Base-by-base conservation (phyloP, 345 rosid species). In the Acer yangbiense region DNA sequence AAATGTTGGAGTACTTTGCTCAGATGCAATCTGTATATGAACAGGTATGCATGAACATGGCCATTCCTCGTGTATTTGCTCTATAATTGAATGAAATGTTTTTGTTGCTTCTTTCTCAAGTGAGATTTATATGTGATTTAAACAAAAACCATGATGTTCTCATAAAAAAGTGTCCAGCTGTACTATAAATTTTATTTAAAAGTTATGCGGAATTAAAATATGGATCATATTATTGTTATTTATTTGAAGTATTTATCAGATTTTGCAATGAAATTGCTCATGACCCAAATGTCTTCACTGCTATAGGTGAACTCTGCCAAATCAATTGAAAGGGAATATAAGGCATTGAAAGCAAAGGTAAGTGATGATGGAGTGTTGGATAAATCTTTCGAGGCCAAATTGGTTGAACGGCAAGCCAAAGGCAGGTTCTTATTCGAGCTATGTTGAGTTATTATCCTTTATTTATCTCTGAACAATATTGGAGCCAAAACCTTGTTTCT, bases 321-420 rank as follows among this genome's bases (percentile, higher is more conserved):
- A 89, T 78, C 98, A 46, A 86, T 87, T 60, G 99, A 94, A 83
- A 91, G 89, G 76, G 98, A 96, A 58, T 78, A 79, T 44, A 96
- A 91, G 85, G 83, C 87, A 60, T 80, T 91, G 68, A 92, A 89
- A 83, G 85, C 90, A 65, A 91, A 89, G 84, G 77, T 92, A 52
- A 85, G 88, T 69, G 92, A 92, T 61, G 98, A 94, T 82, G 90
- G 61, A 35, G 78, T 93, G 75, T 25, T 75, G 48, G 89, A 85
- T 81, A 96, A 86, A 82, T 89, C 93, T 68, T 92, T 90, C 23
- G 97, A 90, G 84, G 95, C 93, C 8, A 88, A 91, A 84, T 79
- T 90, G 77, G 87, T 82, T 69, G 97, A 96, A 81, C 77, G 85
- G 62, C 88, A 92, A 81, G 86, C 90, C 74, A 88, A 83, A 90